A percentile compares a stretch with the other conserved stretches of the same genome.
These are phyloP conservation scores for Beverwykella pulmonaria DNA, from an alignment of 495 filamentous ascomycete species.

Conservation along the genomic window DNA sequence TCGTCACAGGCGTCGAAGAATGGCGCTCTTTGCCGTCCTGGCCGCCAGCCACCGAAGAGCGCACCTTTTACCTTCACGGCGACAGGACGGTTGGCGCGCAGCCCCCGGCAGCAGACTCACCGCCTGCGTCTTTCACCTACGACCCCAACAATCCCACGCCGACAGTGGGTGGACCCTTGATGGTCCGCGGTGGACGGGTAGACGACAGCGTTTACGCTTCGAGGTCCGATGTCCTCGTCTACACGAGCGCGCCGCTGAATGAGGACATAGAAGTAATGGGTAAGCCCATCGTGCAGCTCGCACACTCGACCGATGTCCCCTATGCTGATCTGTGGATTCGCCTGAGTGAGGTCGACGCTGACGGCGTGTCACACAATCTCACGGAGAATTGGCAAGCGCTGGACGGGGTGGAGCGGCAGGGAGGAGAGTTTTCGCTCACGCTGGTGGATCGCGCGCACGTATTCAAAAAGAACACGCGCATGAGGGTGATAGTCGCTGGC, in stretches of 20 bases:
- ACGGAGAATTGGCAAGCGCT: not conserved
- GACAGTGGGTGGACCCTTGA: no score
- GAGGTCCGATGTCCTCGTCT: slow-evolving; percentile 8
- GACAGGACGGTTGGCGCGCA: no score
- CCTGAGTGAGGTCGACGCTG: slow-evolving; percentile 10
- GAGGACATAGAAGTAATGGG: slow-evolving; percentile 1
- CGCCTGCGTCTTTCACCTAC: no score
- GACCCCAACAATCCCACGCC: no score
- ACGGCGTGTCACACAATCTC: slow-evolving; percentile 10
- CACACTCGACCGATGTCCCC: slow-evolving; percentile 1
- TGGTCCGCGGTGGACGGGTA: no score
- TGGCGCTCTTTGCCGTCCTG: no score
- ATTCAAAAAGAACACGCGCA: slow-evolving; percentile 1
- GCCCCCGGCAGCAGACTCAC: no score
- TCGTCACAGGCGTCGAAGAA: slow-evolving; percentile 19
- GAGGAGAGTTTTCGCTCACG: not conserved
- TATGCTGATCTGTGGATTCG: slow-evolving; percentile 13
- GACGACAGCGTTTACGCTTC: no score
- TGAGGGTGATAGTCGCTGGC: slow-evolving; percentile 6
- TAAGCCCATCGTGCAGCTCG: not conserved
- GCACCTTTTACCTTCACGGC: no score
- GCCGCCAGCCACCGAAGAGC: no score
- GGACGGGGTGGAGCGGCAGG: not conserved
- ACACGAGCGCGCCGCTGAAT: slow-evolving; percentile 3
- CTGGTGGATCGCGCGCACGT: slow-evolving; percentile 5